Conservation (phyloP, 352 stramenopile genomes). For the Globisporangium recalcitrans region DNA sequence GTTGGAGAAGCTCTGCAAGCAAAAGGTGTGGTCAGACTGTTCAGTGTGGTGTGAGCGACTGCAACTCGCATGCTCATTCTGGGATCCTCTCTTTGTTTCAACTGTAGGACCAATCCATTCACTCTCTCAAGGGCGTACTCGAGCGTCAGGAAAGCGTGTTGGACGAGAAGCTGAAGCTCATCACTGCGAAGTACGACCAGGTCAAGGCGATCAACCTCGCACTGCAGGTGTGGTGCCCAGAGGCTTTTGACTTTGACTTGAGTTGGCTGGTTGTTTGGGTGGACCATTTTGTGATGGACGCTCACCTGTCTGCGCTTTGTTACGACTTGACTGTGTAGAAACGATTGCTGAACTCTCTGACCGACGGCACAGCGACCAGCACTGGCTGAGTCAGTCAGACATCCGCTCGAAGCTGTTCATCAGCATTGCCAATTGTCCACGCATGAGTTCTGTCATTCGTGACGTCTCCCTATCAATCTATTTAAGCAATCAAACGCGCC, state of each 20-base stretch:
- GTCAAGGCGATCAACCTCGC: constrained; percentile 77
- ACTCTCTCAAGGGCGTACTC: constrained; percentile 55
- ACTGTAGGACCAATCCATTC: constrained; percentile 55
- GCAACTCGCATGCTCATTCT: not conserved
- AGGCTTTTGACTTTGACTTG: no score
- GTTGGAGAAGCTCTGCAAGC: constrained; percentile 64
- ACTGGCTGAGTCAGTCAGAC: not conserved
- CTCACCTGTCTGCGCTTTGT: constrained; percentile 2
- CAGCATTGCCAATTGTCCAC: no score
- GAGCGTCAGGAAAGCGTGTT: constrained; percentile 64
- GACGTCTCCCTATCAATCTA: not conserved
- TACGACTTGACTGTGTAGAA: constrained; percentile 25
- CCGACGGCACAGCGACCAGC: constrained; percentile 20
- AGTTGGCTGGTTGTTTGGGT: not conserved
- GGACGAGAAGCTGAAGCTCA: constrained; percentile 65
- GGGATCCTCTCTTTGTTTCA: not conserved
- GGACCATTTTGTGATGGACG: not conserved
- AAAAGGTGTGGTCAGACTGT: constrained; percentile 45
- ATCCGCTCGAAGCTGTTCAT: not conserved
- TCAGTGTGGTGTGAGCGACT: not conserved
- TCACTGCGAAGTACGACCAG: constrained; percentile 71
- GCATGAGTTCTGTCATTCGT: not conserved
- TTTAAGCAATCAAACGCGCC: constrained; percentile 2
- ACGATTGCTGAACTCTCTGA: constrained; percentile 48
- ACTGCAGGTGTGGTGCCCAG: constrained; percentile 63